A percentile compares a stretch with the other conserved stretches of the same genome.
Conservation (phyloP, 257 asterid genomes). For the Hygrophila difformis region DNA sequence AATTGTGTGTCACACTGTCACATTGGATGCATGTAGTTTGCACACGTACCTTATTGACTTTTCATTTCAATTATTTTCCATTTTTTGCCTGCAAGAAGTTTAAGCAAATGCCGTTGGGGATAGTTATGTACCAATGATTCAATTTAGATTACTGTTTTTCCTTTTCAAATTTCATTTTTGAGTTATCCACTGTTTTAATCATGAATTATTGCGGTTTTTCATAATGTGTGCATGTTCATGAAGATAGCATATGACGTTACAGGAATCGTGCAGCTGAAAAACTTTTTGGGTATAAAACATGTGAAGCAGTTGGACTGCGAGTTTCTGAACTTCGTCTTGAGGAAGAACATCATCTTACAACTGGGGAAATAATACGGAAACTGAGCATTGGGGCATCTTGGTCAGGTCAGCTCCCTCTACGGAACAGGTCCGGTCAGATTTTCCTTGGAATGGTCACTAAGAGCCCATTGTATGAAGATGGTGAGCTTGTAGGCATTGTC, state of each 20-base stretch:
- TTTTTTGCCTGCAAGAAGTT: too few relatives aligned
- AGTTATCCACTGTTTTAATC: neutral
- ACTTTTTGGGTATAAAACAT: conserved; percentile 55
- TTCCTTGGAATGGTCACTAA: conserved; percentile 61
- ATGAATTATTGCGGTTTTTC: neutral
- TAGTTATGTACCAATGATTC: too few relatives aligned
- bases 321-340: conserved; percentile 32
- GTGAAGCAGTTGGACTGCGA: conserved; percentile 48
- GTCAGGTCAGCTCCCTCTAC: conserved; percentile 67
- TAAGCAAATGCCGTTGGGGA: too few relatives aligned
- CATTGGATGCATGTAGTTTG: too few relatives aligned
- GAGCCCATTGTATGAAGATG: conserved; percentile 60
- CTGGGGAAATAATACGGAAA: conserved; percentile 23
- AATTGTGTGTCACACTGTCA: too few relatives aligned
- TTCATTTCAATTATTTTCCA: too few relatives aligned
- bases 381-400: conserved; percentile 44
- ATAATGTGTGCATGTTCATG: too few relatives aligned
- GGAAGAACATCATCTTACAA: conserved; percentile 35
- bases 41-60: too few relatives aligned
- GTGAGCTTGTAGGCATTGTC: conserved; percentile 49
- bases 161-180: too few relatives aligned
- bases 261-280: conserved; percentile 76
- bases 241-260: conserved; percentile 14
- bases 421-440: conserved; percentile 42
- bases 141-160: too few relatives aligned